Evolutionary conservation across 805 yeast genomes (phyloP).

Genomic region (Yamadazyma insecticola): DNA sequence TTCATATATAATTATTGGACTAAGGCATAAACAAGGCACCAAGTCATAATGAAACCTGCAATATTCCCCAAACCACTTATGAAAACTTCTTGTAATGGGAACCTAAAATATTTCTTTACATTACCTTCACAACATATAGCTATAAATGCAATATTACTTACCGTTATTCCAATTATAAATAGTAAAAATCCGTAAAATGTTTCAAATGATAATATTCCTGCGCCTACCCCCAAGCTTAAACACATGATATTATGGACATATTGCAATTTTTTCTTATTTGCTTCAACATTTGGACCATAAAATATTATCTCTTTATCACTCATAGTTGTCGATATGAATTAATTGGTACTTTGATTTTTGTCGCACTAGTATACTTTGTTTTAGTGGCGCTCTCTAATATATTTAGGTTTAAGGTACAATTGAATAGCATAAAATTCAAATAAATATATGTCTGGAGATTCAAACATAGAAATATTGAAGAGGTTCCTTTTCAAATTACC

Average conservation of each 20-base stretch:
- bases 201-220: constrained; percentile 37
- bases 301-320: constrained; percentile 11
- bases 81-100: constrained; percentile 30
- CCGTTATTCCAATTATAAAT: constrained; percentile 29
- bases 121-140: constrained; percentile 27
- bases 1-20: too few relatives aligned
- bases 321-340: neutral
- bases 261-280: constrained; percentile 23
- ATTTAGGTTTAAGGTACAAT: too few relatives aligned
- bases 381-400: too few relatives aligned
- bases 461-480: constrained; percentile 12
- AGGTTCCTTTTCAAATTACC: constrained; percentile 34
- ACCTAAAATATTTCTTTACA: constrained; percentile 21
- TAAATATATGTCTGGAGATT: too few relatives aligned
- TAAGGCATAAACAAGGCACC: constrained; percentile 43
- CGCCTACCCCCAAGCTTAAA: constrained; percentile 34
- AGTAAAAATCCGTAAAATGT: constrained; percentile 31
- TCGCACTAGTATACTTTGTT: too few relatives aligned
- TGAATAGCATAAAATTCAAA: too few relatives aligned
- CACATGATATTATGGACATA: constrained; percentile 35
- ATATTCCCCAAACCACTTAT: constrained; percentile 27
- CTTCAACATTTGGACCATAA: constrained; percentile 25
- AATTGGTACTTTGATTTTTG: too few relatives aligned
- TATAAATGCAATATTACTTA: constrained; percentile 25
- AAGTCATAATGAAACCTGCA: constrained; percentile 43